A percentile compares a stretch with the other conserved stretches of the same genome.
Evolutionary conservation across 352 stramenopile species (phyloP).

Genomic region (Thraustochytrium striatum): DNA sequence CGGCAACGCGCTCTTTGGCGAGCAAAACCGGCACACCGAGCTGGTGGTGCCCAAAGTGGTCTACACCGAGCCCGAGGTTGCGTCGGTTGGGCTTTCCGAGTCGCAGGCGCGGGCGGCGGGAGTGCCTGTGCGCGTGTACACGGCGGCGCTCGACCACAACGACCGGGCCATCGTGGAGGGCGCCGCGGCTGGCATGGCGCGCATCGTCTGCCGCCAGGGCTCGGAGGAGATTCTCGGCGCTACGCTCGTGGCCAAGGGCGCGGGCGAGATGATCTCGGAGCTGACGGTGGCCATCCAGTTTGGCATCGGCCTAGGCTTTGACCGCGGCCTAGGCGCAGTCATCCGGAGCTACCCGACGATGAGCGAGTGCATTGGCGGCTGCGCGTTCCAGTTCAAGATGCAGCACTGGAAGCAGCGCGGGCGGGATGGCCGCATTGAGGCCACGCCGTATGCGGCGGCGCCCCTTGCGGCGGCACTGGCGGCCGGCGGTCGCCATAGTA

Average conservation of each 20-base stretch:
- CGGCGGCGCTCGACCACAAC: slow-evolving; percentile 63
- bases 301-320: slow-evolving; percentile 64
- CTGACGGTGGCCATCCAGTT: slow-evolving; percentile 73
- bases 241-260: slow-evolving; percentile 68
- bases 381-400: too few relatives aligned
- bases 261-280: slow-evolving; percentile 77
- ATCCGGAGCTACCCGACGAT: slow-evolving; percentile 78
- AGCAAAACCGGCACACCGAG: slow-evolving; percentile 60
- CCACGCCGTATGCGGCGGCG: too few relatives aligned
- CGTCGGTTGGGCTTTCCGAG: slow-evolving; percentile 66
- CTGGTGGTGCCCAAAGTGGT: slow-evolving; percentile 71
- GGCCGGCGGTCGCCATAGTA: too few relatives aligned
- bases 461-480: too few relatives aligned
- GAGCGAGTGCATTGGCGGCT: too few relatives aligned
- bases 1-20: slow-evolving; percentile 67
- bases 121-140: slow-evolving; percentile 60
- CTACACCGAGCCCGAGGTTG: slow-evolving; percentile 77
- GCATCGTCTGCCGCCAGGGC: slow-evolving; percentile 66
- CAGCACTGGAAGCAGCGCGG: too few relatives aligned
- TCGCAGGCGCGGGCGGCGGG: slow-evolving; percentile 60
- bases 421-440: too few relatives aligned
- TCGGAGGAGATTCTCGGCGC: slow-evolving; percentile 69
- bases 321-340: slow-evolving; percentile 65
- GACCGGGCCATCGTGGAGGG: slow-evolving; percentile 70
- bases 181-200: slow-evolving; percentile 67